Evolutionary conservation across 2,329 filamentous ascomycete genomes (phyloP), one percentile per base, ranked within the genome.

Genomic region (Trichoderma sp.): DNA sequence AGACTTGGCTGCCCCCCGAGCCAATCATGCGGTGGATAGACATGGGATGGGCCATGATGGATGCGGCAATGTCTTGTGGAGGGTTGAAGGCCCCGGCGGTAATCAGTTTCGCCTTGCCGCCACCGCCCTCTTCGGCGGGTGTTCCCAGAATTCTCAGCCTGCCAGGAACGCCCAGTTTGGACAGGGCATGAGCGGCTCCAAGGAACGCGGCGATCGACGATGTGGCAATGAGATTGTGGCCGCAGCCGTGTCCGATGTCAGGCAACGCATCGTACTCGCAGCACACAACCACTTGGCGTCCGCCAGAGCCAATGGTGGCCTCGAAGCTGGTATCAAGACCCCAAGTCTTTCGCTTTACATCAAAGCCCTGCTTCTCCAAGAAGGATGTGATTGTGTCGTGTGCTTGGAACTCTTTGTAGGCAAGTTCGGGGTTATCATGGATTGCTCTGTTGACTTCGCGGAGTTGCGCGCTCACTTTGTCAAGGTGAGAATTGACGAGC

Each of bases 271-370:
- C 84, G 69, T 85, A 84, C 72, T 84, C 83, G 66, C 80, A 81
- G 70, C 82, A 83, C 69, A 80, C 79, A 28, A 80, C 75, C 32
- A 83, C 74, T 0, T 82, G 77, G 1, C 79, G 78, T 4, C 82
- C 81, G 5, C 81, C 81, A 0, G 75, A 73, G 32, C 84, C 83
- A 58, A 77, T 76, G 16, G 81, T 77, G 13, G 80, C 83, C 59
- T 83, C 81, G 71, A 88, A 88, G 1, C 84, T 80, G 0, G 86
- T 88, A 10, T 80, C 77, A 0, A 88, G 71, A 3, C 83, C 85
- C 72, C 85, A 86, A 0, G 85, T 82, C 64, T 84, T 81, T 0
- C 81, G 80, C 5, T 78, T 83, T 7, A 87, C 83, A 0, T 73
- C 69, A 72, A 83, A 85, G 0, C 83, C 85, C 4, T 81, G 79